phyloP scores from a whole-genome alignment of 1,139 yeast species.

The Nakaseomyces glabratus region DNA sequence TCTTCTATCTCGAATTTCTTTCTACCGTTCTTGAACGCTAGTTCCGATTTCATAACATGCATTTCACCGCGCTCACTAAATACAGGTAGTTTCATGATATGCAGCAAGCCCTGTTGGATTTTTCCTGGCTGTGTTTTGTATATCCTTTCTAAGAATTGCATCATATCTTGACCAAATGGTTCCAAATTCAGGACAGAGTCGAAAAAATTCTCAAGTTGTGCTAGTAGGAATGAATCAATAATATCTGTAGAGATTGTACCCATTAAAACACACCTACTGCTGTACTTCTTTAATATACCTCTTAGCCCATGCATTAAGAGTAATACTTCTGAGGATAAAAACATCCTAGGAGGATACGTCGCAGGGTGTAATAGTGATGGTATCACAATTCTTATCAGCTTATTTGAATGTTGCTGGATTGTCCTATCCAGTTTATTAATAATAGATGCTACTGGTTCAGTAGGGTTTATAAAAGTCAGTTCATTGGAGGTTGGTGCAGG shows the following conservation, averaged over 20 bases:
- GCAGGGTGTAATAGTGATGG: slow-evolving; percentile 80
- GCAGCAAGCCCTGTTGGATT: slow-evolving; percentile 78
- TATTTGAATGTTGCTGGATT: slow-evolving; percentile 35
- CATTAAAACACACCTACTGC: slow-evolving; percentile 41
- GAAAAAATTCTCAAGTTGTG: slow-evolving; percentile 48
- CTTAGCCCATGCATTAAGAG: slow-evolving; percentile 58
- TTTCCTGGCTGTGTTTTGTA: slow-evolving; percentile 55
- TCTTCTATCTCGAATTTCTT: slow-evolving; percentile 77
- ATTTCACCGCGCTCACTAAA: slow-evolving; percentile 72
- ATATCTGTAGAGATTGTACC: slow-evolving; percentile 59
- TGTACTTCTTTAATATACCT: slow-evolving; percentile 42
- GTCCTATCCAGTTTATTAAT: slow-evolving; percentile 37
- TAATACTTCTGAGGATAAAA: slow-evolving; percentile 42
- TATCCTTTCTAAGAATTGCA: slow-evolving; percentile 54
- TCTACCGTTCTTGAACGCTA: slow-evolving; percentile 77
- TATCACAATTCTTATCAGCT: slow-evolving; percentile 55
- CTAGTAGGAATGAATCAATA: slow-evolving; percentile 40
- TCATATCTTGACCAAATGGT: slow-evolving; percentile 75
- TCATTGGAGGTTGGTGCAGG: slow-evolving; percentile 64
- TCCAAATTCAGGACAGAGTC: slow-evolving; percentile 71
- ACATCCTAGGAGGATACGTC: slow-evolving; percentile 49
- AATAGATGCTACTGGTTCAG: slow-evolving; percentile 23
- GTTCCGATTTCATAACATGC: slow-evolving; percentile 68
- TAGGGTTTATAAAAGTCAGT: slow-evolving; percentile 44
- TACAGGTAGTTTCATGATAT: slow-evolving; percentile 62